Percentiles rank a stretch among this genome's conserved stretches.
phyloP scores from a whole-genome alignment of 2,329 filamentous ascomycete species.

The Fusarium circinatum region DNA sequence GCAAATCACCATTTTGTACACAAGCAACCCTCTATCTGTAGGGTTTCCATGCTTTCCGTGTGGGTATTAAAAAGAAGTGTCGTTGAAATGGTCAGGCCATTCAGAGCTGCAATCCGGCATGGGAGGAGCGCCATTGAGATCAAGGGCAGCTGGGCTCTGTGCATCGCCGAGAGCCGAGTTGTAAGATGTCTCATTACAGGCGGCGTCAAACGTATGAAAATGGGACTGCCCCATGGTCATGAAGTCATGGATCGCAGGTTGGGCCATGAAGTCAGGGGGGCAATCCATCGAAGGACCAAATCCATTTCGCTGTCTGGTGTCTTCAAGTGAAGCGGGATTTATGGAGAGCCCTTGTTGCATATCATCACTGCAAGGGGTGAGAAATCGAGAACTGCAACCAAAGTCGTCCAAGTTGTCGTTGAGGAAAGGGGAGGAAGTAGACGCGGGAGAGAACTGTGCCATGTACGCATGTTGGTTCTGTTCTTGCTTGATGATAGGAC shows the following conservation, averaged over 20 bases:
- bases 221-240: constrained; percentile 47
- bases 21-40: constrained; percentile 37
- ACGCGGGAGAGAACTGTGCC: constrained; percentile 52
- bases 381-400: constrained; percentile 51
- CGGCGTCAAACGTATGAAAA: constrained; percentile 54
- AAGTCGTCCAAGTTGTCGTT: constrained; percentile 51
- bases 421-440: constrained; percentile 51
- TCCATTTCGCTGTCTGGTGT: constrained; percentile 41
- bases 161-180: constrained; percentile 43
- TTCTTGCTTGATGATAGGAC: constrained; percentile 52
- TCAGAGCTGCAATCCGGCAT: constrained; percentile 43
- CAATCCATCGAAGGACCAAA: constrained; percentile 44
- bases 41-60: constrained; percentile 16
- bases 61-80: constrained; percentile 48
- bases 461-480: constrained; percentile 45
- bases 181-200: constrained; percentile 54
- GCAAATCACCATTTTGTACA: constrained; percentile 43
- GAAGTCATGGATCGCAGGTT: constrained; percentile 43
- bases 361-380: constrained; percentile 67
- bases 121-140: constrained; percentile 39
- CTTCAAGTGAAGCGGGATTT: constrained; percentile 45
- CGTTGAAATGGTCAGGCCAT: constrained; percentile 48
- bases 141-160: constrained; percentile 42
- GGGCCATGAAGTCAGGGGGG: constrained; percentile 44
- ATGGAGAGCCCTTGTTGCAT: constrained; percentile 44